Evolutionary conservation across 257 asterid species (phyloP), one percentile per base, ranked within the genome.

Genomic region (Leonotis leonurus): DNA sequence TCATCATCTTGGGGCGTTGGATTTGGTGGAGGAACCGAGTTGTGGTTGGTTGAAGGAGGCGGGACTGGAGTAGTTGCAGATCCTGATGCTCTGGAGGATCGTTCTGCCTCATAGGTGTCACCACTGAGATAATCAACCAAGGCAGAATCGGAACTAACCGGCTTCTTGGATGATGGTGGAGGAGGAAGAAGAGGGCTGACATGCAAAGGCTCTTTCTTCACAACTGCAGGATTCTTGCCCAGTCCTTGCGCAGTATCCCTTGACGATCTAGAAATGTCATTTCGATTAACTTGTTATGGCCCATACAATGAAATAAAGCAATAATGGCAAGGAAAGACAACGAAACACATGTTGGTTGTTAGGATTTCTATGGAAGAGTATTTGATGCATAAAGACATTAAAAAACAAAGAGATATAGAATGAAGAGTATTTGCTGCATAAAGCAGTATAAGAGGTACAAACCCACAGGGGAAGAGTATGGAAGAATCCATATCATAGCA

Each of bases 81-180:
- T 60, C 74, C 75, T 9, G 85, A 67, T 73, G 75, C 53, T 73
- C 70, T 71, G 26, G 77, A 60, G 67, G 95, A 59, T 53, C 77
- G 76, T 65, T 80, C 76, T 8, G 85, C 65, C 69, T 81, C 86
- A 35, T 84, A 86, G 27, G 52, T 10, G 50, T 89, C 99, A 3
- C 99, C 99, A 69, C 99, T 89, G 64, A 92, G 90, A 73, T 81
- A 89, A 79, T 92, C 99, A 36, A 83, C 75, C 73, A 21, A 48
- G 65, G 74, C 71, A n/a, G 85, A 69, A 26, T 86, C 88, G 0
- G 88, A 24, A 64, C 72, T 55, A 33, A 67, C 39, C 18, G 88
- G 85, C 11, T 76, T 83, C 61, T 65, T 75, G 5, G 88, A 80
- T 45, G 90, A 64, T 1, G 93, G 96, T 58, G 97, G 98, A 26